phyloP scores from a whole-genome alignment of 108 stramenopile species.

The Nitzschia sp. region DNA sequence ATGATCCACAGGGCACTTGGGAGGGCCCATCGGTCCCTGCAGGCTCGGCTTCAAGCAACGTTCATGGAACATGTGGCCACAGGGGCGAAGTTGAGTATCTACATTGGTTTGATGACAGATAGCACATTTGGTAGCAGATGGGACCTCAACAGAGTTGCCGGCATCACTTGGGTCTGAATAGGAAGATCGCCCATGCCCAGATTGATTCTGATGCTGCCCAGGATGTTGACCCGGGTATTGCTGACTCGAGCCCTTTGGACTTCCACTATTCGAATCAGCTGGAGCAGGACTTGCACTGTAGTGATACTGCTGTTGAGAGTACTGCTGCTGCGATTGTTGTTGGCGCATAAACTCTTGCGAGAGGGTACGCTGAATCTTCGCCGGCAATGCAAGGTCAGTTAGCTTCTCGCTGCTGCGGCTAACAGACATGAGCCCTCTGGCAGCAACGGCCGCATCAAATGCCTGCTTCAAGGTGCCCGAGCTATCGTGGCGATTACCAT shows the following conservation, averaged over 20 bases:
- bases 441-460: constrained; percentile 91
- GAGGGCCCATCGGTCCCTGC: constrained; percentile 64
- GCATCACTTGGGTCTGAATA: constrained; percentile 18
- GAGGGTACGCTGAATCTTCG: constrained; percentile 85
- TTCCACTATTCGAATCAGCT: not conserved
- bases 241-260: constrained; percentile 19
- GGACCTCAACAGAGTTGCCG: constrained; percentile 69
- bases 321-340: constrained; percentile 46
- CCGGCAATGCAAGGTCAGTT: constrained; percentile 83
- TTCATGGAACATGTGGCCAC: constrained; percentile 92
- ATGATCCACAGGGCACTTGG: constrained; percentile 78
- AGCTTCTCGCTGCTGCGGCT: constrained; percentile 84
- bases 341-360: constrained; percentile 83
- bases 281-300: constrained; percentile 22
- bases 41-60: constrained; percentile 85
- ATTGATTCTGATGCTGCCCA: constrained; percentile 24
- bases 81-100: constrained; percentile 90
- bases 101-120: constrained; percentile 72
- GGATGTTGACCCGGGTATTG: constrained; percentile 54
- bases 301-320: constrained; percentile 12
- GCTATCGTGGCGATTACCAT: constrained; percentile 22
- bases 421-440: constrained; percentile 85
- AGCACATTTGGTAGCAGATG: constrained; percentile 76
- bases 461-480: constrained; percentile 76
- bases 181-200: constrained; percentile 6